These are phyloP conservation scores for Capsicum rhomboideum DNA, from an alignment of 257 asterid genomes.

Conservation along the genomic window DNA sequence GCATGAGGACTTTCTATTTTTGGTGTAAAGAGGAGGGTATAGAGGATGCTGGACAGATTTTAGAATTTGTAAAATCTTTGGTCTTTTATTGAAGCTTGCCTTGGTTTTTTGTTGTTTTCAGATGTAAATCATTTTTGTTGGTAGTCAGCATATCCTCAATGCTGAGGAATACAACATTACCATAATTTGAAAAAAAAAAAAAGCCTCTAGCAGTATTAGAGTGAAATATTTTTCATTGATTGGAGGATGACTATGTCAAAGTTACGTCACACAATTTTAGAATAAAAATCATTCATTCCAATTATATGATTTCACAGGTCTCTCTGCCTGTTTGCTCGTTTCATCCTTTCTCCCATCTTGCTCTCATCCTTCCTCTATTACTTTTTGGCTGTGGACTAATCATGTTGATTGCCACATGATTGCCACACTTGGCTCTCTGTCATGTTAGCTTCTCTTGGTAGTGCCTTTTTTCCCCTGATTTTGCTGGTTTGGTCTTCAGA, in stretches of 20 bases:
- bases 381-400: neutral
- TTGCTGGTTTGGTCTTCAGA: neutral
- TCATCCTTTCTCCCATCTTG: neutral
- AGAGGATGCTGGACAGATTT: too few relatives aligned
- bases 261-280: neutral
- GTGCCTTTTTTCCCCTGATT: neutral
- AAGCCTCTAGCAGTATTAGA: neutral
- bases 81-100: too few relatives aligned
- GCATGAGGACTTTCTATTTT: too few relatives aligned
- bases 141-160: too few relatives aligned
- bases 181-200: too few relatives aligned
- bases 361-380: neutral
- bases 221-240: neutral
- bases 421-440: neutral
- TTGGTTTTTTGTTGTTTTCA: too few relatives aligned
- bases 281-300: neutral
- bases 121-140: too few relatives aligned
- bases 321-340: neutral
- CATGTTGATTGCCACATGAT: neutral
- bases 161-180: too few relatives aligned
- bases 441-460: neutral
- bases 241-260: constrained; percentile 1
- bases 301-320: neutral
- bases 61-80: too few relatives aligned
- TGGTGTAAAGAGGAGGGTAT: too few relatives aligned